Conservation (phyloP, 164 flowering plant species). For the Kingdonia uniflora region DNA sequence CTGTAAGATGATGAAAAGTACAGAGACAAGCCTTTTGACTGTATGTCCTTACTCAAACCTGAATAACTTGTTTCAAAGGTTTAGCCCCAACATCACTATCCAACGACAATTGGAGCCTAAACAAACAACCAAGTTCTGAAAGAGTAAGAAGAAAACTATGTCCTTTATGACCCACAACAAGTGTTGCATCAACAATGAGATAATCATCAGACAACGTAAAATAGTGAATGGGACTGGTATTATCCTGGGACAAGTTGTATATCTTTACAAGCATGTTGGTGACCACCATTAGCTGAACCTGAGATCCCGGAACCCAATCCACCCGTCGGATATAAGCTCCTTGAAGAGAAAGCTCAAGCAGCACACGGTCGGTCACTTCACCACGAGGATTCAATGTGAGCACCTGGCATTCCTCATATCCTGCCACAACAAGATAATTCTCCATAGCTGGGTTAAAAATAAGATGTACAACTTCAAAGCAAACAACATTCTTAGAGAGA, state of each 20-base stretch:
- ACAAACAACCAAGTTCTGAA: conserved; percentile 69
- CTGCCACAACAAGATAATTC: no score
- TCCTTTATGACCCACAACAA: conserved; percentile 54
- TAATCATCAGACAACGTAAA: conserved; percentile 83
- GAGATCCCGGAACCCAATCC: no score
- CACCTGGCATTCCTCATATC: no score
- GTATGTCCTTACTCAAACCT: conserved; percentile 37
- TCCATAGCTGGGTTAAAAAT: conserved; percentile 78
- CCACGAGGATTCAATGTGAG: no score
- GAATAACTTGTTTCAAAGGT: conserved; percentile 56
- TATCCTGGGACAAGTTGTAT: conserved; percentile 90
- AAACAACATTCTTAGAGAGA: no score
- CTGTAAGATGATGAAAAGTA: conserved; percentile 60
- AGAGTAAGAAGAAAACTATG: conserved; percentile 72
- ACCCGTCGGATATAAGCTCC: conserved; percentile 84
- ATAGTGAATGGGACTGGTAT: conserved; percentile 87
- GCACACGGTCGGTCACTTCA: no score
- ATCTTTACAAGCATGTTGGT: conserved; percentile 87
- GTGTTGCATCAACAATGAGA: conserved; percentile 78
- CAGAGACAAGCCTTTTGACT: conserved; percentile 64
- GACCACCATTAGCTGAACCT: no score
- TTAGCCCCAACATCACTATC: conserved; percentile 64
- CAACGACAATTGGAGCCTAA: conserved; percentile 55
- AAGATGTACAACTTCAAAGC: conserved; percentile 92
- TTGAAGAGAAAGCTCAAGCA: conserved; percentile 94